Base-by-base conservation (phyloP, 2,329 filamentous ascomycete genomes). In the Stachybotrys chartarum region DNA sequence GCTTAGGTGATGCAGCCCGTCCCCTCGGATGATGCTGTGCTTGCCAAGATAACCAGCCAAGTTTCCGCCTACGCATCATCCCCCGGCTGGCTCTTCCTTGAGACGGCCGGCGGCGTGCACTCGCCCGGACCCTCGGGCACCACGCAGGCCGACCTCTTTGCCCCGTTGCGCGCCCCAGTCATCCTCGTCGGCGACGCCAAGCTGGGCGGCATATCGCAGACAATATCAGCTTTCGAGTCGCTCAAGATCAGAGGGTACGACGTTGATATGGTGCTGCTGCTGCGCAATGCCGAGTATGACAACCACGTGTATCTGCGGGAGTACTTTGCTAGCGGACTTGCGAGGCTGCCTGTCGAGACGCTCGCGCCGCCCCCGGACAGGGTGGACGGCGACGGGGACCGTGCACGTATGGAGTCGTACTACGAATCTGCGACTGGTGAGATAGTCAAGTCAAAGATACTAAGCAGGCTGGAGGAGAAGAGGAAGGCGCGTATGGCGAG, bases 71-170 rank as follows among this genome's bases (percentile, higher is more conserved):
- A 77, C 54, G 73, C 79, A 1, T 61, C 70, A n/a, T 75, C 74
- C 54, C 75, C 79, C 4, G 81, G 81, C n/a, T 83, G 86, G 70
- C 72, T 88, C 1, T 78, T 95, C 50, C 75, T 94, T 50, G 90
- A 95, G 68, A 94, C 90, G 1, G 90, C 90, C 1, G 90, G 90
- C 1, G 90, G 90, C 1, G 87, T 93, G 0, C 84, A 93, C 58
- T 93, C 89, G 0, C 90, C 90, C 0, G 82, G 82, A 0, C 90
- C 90, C 1, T 89, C 87, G 42, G 88, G 89, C 10, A 87, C 79
- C 1, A 84, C 87, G 0, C 90, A 95, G 65, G 89, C 86, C 2
- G 90, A 95, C 64, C 72, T 92, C 1, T 94, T 92, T 66, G 77
- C 86, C 18, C 84, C 88, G 0, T 71, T 95, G 1, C 79, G 90